Conservation (phyloP, 768 basidiomycete species). For the Hysterangium stoloniferum region DNA sequence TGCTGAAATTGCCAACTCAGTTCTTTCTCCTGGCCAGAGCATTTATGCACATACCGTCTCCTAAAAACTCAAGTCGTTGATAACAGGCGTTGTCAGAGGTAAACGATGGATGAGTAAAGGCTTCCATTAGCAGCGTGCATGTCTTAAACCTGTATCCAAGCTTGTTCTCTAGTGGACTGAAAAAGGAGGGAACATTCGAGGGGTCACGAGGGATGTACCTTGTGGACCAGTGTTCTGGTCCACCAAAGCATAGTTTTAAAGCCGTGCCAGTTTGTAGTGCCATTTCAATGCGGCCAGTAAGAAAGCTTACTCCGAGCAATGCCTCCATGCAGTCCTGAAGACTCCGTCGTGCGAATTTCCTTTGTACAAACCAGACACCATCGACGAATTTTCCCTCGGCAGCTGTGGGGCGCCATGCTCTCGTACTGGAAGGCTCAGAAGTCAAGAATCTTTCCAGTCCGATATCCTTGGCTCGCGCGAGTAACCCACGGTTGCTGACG, state of each 20-base stretch:
- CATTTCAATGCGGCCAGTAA: conserved; percentile 63
- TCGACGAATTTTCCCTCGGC: conserved; percentile 25
- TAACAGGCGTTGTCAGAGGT: conserved; percentile 54
- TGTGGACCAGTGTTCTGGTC: conserved; percentile 55
- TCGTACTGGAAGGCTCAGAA: conserved; percentile 44
- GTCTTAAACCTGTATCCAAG: conserved; percentile 67
- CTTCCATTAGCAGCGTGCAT: conserved; percentile 60
- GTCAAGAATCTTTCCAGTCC: conserved; percentile 58
- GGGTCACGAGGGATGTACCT: conserved; percentile 38
- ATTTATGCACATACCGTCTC: conserved; percentile 57
- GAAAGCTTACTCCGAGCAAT: conserved; percentile 66
- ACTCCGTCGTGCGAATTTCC: conserved; percentile 56
- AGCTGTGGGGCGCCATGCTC: conserved; percentile 51
- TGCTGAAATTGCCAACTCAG: conserved; percentile 31
- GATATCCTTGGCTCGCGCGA: conserved; percentile 55
- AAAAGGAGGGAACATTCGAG: conserved; percentile 35
- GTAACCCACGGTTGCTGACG: conserved; percentile 65
- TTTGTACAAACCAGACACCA: conserved; percentile 26
- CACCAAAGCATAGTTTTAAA: conserved; percentile 69
- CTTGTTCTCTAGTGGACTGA: conserved; percentile 46
- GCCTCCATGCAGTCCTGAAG: conserved; percentile 90
- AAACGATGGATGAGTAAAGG: conserved; percentile 83
- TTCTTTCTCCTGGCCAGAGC: not conserved
- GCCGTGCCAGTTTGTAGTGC: conserved; percentile 56
- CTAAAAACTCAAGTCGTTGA: conserved; percentile 82